Evolutionary conservation across 805 yeast genomes (phyloP), one percentile per base, ranked within the genome.

Genomic region (Yarrowia sp.): DNA sequence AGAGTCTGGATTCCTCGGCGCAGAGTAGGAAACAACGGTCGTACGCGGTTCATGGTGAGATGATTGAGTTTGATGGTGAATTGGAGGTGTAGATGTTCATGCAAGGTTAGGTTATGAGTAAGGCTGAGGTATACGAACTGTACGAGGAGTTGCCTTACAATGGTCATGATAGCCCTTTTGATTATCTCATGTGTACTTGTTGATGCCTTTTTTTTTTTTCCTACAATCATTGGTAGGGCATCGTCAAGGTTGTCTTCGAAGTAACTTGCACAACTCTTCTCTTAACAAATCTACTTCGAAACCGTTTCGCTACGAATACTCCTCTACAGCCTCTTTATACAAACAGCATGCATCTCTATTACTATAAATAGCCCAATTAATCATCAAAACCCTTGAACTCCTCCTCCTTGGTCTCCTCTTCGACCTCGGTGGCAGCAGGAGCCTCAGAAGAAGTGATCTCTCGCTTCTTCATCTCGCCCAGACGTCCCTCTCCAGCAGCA

Each of bases 301-400:
- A 7, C 30, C 30, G 30, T 24, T 24, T 17, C 5, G 9, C 20
- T 17, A 43, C 46, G n/a, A 19, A 17, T n/a, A 17, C 20, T 43
- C 24, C 17, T 17, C 46, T 39, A 39, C 42, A 39, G 1, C 42
- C 42, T n/a, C 7, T 8, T n/a, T 14, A 17, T 24, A 24, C 49
- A 44, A 44, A 44, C 52, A 36, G 38, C 47, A 55, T 55, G 63
- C 63, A 55, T 38, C 63, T 55, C 63, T 55, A 55, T 55, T 55
- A 55, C 63, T 55, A 55, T 55, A 55, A 55, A 55, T 55, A 55
- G 63, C 46, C 63, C 46, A 40, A 38, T 43, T 66, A 49, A 33
- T 71, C 68, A 19, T 66, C 70, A 55, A 72, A 65, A 14, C 73
- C 74, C 39, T 63, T 70, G 69, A 71, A 71, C 65, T 72, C 66